Evolutionary conservation across 345 rosid species (phyloP), one percentile per base, ranked within the genome.

Genomic region (Mercurialis annua): DNA sequence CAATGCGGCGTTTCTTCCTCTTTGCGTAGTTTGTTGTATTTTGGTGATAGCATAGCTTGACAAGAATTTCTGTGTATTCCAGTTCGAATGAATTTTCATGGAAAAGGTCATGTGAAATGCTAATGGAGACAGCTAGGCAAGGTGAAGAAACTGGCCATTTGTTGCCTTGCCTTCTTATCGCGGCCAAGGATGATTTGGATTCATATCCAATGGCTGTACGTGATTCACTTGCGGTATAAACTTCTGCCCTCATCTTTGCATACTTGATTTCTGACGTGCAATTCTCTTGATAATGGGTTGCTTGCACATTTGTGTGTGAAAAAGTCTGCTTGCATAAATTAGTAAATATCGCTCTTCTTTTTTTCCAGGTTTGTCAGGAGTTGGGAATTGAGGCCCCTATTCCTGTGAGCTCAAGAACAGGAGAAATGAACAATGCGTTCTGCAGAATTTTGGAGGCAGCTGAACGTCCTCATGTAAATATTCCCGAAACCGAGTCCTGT

Each of bases 11-110:
- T n/a, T 47, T 54, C 20, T 66, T 54, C 2, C 46, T 12, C n/a
- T 49, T 42, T 2, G 18, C 1, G 46, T 24, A n/a, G n/a, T 18
- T 8, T 62, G 38, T 52, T 18, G 62, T 60, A 26, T 36, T 43
- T 18, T 50, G 20, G 51, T 30, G 46, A 61, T 65, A 56, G 64
- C 23, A 33, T 65, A 67, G 53, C 70, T 20, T 75, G 76, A 36
- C 43, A 38, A 29, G 27, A 20, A 60, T 61, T 81, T 49, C 61
- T 63, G 24, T 69, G n/a, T n/a, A n/a, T 71, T 66, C 64, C 86
- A 88, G 92, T 72, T 88, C 90, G 42, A 89, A 85, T 74, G 85
- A 83, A 65, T 80, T 77, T 76, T 90, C 97, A 20, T 88, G 90
- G 95, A 88, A 80, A 84, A 85, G 75, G 74, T 68, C 92, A 49